Percentiles rank a stretch among this genome's conserved stretches.
These are phyloP conservation scores for Paecilomyces niveus DNA, from an alignment of 2,329 filamentous ascomycete species.

Conservation along the genomic window DNA sequence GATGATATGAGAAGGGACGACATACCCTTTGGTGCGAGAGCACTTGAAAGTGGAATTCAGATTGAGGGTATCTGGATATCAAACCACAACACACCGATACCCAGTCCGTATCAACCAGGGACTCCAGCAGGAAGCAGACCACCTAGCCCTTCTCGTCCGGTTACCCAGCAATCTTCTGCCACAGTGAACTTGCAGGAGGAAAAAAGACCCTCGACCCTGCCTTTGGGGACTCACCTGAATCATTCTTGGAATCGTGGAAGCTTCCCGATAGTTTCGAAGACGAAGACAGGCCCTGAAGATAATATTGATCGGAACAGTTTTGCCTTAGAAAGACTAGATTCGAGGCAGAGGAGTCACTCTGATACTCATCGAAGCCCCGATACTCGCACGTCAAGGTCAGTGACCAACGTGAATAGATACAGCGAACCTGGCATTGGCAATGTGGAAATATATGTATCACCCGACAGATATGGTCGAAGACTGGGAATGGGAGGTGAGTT, in stretches of 20 bases:
- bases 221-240: not conserved
- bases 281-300: not conserved
- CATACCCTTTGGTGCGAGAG: slow-evolving; percentile 79
- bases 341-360: not conserved
- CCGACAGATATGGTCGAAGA: not conserved
- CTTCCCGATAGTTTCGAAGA: not conserved
- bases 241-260: not conserved
- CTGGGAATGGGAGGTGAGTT: not conserved
- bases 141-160: slow-evolving; percentile 3
- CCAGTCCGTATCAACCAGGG: slow-evolving; percentile 14
- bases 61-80: slow-evolving; percentile 81
- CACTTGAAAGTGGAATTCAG: slow-evolving; percentile 74
- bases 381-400: not conserved
- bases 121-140: slow-evolving; percentile 13
- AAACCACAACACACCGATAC: slow-evolving; percentile 33
- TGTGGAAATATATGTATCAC: not conserved
- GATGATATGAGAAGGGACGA: slow-evolving; percentile 50
- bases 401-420: not conserved
- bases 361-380: not conserved
- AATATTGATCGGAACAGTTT: not conserved
- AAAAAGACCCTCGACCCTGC: not conserved
- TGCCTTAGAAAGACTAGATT: not conserved
- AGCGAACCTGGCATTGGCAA: not conserved
- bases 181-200: not conserved
- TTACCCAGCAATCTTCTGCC: not conserved